Evolutionary conservation across 768 basidiomycete species (phyloP).

Genomic region (Podaxis pistillaris): DNA sequence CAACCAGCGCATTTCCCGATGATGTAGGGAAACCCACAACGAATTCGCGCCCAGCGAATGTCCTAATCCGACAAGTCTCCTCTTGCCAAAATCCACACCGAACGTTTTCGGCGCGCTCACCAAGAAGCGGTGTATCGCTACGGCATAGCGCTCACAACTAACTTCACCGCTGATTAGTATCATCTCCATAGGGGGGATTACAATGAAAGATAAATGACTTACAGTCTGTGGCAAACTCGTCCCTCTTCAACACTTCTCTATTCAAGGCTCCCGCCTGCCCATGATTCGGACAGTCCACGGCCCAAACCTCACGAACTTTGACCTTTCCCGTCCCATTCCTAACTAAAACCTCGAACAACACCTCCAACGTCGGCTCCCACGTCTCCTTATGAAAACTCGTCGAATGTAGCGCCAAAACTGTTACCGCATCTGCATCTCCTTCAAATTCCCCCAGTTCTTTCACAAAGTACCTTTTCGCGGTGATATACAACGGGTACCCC

Average conservation of each 20-base stretch:
- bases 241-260: constrained; percentile 38
- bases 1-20: not conserved
- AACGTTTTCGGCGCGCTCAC: constrained; percentile 31
- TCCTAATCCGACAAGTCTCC: constrained; percentile 61
- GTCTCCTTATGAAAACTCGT: constrained; percentile 77
- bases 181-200: constrained; percentile 4
- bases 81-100: constrained; percentile 43
- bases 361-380: constrained; percentile 60
- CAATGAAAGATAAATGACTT: constrained; percentile 18
- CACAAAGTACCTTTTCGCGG: constrained; percentile 58
- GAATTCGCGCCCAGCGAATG: constrained; percentile 69
- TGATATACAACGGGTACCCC: constrained; percentile 46
- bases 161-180: constrained; percentile 33
- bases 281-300: constrained; percentile 72
- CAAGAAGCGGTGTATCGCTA: constrained; percentile 57
- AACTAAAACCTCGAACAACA: constrained; percentile 38
- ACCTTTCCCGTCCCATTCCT: constrained; percentile 15
- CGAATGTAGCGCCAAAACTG: constrained; percentile 62
- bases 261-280: constrained; percentile 61
- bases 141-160: constrained; percentile 63
- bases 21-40: constrained; percentile 42
- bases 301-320: constrained; percentile 61
- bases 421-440: constrained; percentile 40
- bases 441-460: constrained; percentile 33
- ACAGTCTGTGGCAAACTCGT: constrained; percentile 48